Evolutionary conservation across 164 flowering plant species (phyloP), one percentile per base, ranked within the genome.

Genomic region (Nymphaea colorata): DNA sequence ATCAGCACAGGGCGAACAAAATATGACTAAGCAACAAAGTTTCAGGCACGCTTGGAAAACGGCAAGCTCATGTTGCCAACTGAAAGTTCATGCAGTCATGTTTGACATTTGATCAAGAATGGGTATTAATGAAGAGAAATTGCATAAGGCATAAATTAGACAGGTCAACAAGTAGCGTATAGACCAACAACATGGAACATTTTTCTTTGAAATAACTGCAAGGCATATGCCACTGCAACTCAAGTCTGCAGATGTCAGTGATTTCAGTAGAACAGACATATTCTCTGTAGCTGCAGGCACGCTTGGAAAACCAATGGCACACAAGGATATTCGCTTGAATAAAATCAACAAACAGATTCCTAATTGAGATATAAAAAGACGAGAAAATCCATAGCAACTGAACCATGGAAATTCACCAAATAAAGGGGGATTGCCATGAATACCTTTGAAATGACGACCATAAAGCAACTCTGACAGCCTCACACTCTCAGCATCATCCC

Each of bases 381-480:
- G 36, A 25, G 36, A 6, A 47, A 47, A 14, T 47, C 11, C 55
- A 47, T 47, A 14, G 55, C 11, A 47, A 47, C 2, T 47, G 15
- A 51, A 51, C 57, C 14, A 51, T 15, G 14, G 14, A 15, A 51
- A 3, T 51, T 51, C 57, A 3, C 57, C 57, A 7, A 51, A 5
- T 10, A 51, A 15, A 51, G 8, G 57, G 57, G 12, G 55, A 51
- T 3, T 51, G 12, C 64, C 18, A 17, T 17, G n/a, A 17, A 17
- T 76, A 92, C 98, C 98, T 86, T 79, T 84, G 71, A 75, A 89
- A 84, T 95, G 87, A 66, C 87, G 97, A 63, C 99, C 99, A 78
- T 73, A 74, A 42, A 95, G 64, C 81, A 95, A 79, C 43, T 95
- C 98, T 43, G 85, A 85, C 43, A 83, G 66, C 62, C 75, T 85